phyloP scores from a whole-genome alignment of 495 filamentous ascomycete species.

The Aspergillus carlsbadensis region DNA sequence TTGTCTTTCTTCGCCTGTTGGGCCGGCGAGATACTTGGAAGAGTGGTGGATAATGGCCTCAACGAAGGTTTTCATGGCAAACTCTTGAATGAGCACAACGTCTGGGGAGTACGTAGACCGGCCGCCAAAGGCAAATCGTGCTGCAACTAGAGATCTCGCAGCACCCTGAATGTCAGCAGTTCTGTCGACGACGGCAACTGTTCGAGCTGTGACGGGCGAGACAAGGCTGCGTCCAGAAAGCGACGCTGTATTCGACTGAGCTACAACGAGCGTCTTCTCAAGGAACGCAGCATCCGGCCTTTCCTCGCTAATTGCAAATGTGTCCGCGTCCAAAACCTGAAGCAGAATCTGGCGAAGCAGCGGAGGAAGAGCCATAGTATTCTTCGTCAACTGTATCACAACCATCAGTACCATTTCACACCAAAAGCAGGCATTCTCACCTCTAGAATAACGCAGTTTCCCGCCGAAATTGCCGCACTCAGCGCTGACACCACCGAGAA shows the following conservation, averaged over 20 bases:
- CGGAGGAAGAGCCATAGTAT: conserved; percentile 26
- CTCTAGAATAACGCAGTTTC: conserved; percentile 54
- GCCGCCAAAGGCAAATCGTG: conserved; percentile 51
- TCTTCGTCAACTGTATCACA: conserved; percentile 35
- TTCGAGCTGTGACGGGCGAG: conserved; percentile 29
- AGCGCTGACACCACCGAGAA: conserved; percentile 47
- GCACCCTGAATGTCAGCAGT: conserved; percentile 47
- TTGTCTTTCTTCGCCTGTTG: conserved; percentile 27
- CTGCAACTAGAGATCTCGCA: conserved; percentile 42
- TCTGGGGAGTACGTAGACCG: conserved; percentile 53
- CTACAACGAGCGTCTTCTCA: conserved; percentile 15
- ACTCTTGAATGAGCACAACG: conserved; percentile 56
- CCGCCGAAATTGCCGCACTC: conserved; percentile 48
- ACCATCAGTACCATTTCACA: not conserved
- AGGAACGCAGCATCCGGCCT: conserved; percentile 24
- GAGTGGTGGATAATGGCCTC: conserved; percentile 40
- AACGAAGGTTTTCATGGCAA: conserved; percentile 48
- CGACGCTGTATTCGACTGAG: conserved; percentile 16
- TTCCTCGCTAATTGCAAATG: conserved; percentile 34
- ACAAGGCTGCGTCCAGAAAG: conserved; percentile 21
- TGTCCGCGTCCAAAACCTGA: conserved; percentile 43
- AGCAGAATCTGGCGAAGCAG: conserved; percentile 42
- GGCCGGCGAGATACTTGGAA: conserved; percentile 32
- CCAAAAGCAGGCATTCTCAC: conserved; percentile 20
- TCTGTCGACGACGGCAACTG: conserved; percentile 53